phyloP scores from a whole-genome alignment of 768 basidiomycete genomes.

The Tricholoma furcatifolium region DNA sequence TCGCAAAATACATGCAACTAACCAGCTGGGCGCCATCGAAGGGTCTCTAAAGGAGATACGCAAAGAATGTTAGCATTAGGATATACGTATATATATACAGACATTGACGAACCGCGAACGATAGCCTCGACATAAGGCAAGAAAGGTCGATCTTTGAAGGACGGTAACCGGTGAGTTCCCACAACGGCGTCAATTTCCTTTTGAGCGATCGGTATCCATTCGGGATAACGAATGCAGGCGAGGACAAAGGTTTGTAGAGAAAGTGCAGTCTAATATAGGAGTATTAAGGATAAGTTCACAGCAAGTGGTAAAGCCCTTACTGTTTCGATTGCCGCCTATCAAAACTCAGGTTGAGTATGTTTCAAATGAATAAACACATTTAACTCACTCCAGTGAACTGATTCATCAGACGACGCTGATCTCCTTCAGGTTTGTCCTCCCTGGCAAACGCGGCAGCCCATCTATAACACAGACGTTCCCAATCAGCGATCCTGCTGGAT shows the following conservation, averaged over 20 bases:
- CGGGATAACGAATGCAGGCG: background rate
- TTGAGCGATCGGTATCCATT: background rate
- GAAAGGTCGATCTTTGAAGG: background rate
- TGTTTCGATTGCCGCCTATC: background rate
- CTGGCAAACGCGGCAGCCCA: constrained; percentile 5
- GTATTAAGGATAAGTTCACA: background rate
- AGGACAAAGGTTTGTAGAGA: background rate
- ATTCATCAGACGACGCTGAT: constrained; percentile 2
- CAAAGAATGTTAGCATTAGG: background rate
- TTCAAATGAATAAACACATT: background rate
- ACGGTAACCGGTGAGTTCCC: background rate
- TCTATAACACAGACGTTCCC: background rate
- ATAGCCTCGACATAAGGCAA: background rate
- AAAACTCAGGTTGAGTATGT: background rate
- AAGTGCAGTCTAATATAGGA: background rate
- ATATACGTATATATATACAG: background rate
- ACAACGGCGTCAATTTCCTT: background rate
- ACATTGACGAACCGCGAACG: background rate
- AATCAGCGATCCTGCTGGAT: background rate
- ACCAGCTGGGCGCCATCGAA: constrained; percentile 1
- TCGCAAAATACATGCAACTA: background rate
- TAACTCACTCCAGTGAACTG: background rate
- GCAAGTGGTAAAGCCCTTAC: background rate
- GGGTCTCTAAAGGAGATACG: background rate
- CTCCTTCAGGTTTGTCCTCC: constrained; percentile 3